A percentile compares a stretch with the other conserved stretches of the same genome.
Conservation (phyloP, 2,329 filamentous ascomycete species). For the Ustulina deusta region DNA sequence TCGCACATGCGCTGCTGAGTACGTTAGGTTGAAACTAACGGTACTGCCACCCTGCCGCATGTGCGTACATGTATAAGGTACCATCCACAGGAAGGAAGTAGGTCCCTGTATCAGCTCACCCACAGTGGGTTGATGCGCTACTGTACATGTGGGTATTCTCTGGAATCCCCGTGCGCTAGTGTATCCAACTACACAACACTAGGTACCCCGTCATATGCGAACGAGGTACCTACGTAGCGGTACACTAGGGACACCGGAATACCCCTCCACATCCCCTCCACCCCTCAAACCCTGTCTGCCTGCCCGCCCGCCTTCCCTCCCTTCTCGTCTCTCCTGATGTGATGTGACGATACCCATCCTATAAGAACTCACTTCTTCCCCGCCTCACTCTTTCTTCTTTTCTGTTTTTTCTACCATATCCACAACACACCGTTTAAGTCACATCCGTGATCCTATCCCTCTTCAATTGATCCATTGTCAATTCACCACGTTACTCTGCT, state of each 20-base stretch:
- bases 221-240: neutral
- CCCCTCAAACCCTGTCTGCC: constrained; percentile 28
- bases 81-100: neutral
- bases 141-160: neutral
- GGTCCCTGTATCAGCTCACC: neutral
- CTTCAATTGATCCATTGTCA: neutral
- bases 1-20: constrained; percentile 12
- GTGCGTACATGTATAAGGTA: neutral
- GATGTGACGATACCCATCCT: constrained; percentile 31
- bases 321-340: neutral
- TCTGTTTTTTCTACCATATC: constrained; percentile 20
- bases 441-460: neutral
- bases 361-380: constrained; percentile 37
- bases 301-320: neutral
- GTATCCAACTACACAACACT: no score
- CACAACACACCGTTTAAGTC: constrained; percentile 1
- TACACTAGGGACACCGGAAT: constrained; percentile 9
- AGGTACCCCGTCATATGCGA: constrained; percentile 4
- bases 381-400: constrained; percentile 18
- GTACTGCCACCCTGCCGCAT: neutral
- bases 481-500: neutral
- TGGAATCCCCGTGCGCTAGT: constrained; percentile 4
- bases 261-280: constrained; percentile 32
- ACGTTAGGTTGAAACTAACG: constrained; percentile 15
- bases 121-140: neutral